Conservation (phyloP, 495 filamentous ascomycete species). For the Podospora comata region DNA sequence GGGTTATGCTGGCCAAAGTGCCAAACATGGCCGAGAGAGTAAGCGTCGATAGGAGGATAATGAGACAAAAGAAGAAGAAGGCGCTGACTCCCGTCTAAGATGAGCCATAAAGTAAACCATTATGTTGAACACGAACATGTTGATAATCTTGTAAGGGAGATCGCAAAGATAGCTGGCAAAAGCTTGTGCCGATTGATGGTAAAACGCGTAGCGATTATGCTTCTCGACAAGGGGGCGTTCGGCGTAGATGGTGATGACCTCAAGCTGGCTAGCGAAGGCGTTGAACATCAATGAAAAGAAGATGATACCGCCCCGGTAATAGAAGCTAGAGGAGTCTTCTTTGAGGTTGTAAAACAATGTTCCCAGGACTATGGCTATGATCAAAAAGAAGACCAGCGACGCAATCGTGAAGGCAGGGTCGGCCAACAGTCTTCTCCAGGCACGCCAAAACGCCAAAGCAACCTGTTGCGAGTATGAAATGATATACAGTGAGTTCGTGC, state of each 20-base stretch:
- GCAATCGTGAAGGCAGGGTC: slow-evolving; percentile 6
- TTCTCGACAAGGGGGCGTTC: slow-evolving; percentile 63
- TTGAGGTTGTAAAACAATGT: slow-evolving; percentile 46
- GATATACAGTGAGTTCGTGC: not conserved
- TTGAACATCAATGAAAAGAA: slow-evolving; percentile 56
- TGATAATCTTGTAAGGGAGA: slow-evolving; percentile 52
- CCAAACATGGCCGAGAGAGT: slow-evolving; percentile 49
- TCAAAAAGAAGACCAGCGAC: slow-evolving; percentile 30
- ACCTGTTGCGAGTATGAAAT: not conserved
- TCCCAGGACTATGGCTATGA: slow-evolving; percentile 43
- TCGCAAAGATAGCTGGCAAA: slow-evolving; percentile 57
- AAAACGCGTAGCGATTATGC: slow-evolving; percentile 61
- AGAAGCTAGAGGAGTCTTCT: slow-evolving; percentile 37
- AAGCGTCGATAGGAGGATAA: not conserved
- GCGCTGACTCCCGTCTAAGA: slow-evolving; percentile 49
- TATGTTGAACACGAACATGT: slow-evolving; percentile 49
- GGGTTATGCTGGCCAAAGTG: slow-evolving; percentile 62
- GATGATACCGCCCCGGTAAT: slow-evolving; percentile 54
- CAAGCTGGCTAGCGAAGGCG: slow-evolving; percentile 48
- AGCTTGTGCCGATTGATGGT: slow-evolving; percentile 58
- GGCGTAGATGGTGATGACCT: slow-evolving; percentile 60
- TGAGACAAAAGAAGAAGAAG: slow-evolving; percentile 62
- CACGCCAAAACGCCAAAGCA: not conserved
- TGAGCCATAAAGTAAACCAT: slow-evolving; percentile 57
- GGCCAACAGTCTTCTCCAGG: not conserved